Evolutionary conservation across 371 early-diverging fungal genomes (phyloP), one percentile per base, ranked within the genome.

Genomic region (Mortierella sp.): DNA sequence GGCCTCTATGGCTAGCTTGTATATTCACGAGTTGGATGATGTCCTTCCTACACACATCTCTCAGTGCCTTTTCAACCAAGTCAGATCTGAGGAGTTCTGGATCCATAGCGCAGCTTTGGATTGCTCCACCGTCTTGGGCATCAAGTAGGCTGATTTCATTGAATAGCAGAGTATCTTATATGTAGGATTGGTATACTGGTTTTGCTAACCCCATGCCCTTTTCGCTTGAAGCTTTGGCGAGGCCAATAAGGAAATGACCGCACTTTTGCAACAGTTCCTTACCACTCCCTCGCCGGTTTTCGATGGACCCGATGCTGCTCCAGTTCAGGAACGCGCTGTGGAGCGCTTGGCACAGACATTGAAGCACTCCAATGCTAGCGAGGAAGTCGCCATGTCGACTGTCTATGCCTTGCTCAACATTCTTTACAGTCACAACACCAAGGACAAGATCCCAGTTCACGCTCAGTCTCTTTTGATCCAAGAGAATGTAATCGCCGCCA

Each of bases 21-120:
- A 88, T 68, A 83, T 93, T 24, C 89, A 89, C 40, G 88, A 91
- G 78, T 75, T 93, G 66, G 93, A 93, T 75, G 90, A 93, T 83
- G 85, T 87, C 9, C 83, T 93, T 24, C 85, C 89, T 10, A 76
- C 85, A 22, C 88, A 90, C 64, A 85, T 91, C 32, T 76, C 88
- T n/a, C 83, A 86, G 35, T 88, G 89, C 67, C 76, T 91, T 26
- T 90, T 91, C 70, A 84, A 84, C 47, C 52, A 79, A 16, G 84
- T 89, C 30, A 83, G 79, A n/a, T 75, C 70, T 0, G 84, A 83
- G 9, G 89, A 90, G 61, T 73, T 88, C 20, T 85, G 87, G 86
- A 86, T 89, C 11, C 88, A 90, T 52, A 73, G 83, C 4, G 88
- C 92, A 11, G 86, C 90, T 12, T 64, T 92, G 37, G 92, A 92